Percentiles rank a stretch among this genome's conserved stretches.
These are phyloP conservation scores for Lachnellula hyalina DNA, from an alignment of 2,329 filamentous ascomycete genomes.

Conservation along the genomic window DNA sequence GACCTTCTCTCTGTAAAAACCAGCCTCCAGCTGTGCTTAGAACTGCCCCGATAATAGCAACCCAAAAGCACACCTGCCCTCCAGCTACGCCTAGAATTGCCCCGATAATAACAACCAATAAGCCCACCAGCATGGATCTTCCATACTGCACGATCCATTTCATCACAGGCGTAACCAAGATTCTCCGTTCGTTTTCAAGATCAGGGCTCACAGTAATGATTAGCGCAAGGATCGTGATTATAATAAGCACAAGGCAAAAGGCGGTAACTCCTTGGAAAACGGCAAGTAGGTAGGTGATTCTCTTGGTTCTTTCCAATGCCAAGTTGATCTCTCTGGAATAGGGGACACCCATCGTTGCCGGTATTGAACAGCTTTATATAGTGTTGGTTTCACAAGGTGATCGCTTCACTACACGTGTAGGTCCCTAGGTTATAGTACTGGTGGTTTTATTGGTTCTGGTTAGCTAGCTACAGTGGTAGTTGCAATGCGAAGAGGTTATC, in stretches of 20 bases:
- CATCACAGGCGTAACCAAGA: conserved; percentile 39
- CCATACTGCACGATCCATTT: conserved; percentile 16
- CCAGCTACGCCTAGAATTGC: too few relatives aligned
- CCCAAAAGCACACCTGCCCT: too few relatives aligned
- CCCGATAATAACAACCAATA: too few relatives aligned
- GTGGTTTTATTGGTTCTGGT: too few relatives aligned
- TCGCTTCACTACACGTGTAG: too few relatives aligned
- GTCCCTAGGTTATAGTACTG: too few relatives aligned
- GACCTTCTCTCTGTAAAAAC: conserved; percentile 4
- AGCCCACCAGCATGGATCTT: conserved; percentile 1
- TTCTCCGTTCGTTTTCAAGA: conserved; percentile 37
- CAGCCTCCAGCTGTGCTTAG: conserved; percentile 4
- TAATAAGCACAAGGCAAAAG: conserved; percentile 35
- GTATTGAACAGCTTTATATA: background rate
- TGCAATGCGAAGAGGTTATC: too few relatives aligned
- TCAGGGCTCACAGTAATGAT: conserved; percentile 44
- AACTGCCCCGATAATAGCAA: conserved; percentile 4
- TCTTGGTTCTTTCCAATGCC: conserved; percentile 46
- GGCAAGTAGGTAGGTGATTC: conserved; percentile 44
- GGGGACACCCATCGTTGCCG: conserved; percentile 41
- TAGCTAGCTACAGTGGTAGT: too few relatives aligned
- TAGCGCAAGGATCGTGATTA: conserved; percentile 35
- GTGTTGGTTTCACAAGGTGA: too few relatives aligned
- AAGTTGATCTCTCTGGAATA: conserved; percentile 47
- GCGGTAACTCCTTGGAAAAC: conserved; percentile 42